phyloP scores from a whole-genome alignment of 306 rosid species.

The Spatholobus suberectus region DNA sequence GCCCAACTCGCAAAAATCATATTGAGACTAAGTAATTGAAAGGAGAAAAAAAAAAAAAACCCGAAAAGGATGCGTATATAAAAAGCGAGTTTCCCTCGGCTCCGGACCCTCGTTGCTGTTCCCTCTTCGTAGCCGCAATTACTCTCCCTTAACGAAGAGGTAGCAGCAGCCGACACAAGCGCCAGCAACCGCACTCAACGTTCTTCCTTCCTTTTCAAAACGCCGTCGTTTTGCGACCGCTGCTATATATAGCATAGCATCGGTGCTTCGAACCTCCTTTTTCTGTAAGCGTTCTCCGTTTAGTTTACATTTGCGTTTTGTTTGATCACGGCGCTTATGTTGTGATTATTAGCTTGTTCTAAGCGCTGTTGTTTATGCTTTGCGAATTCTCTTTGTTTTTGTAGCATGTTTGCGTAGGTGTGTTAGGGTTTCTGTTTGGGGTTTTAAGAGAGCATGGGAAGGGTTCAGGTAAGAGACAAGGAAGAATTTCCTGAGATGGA shows the following conservation, averaged over 20 bases:
- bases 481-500: slow-evolving; percentile 50
- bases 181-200: too few relatives aligned
- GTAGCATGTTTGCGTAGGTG: background rate
- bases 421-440: background rate
- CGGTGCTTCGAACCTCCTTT: background rate
- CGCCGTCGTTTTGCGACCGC: background rate
- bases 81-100: background rate
- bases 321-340: background rate
- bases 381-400: background rate
- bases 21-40: background rate
- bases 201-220: background rate
- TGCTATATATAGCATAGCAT: background rate
- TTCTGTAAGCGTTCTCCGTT: background rate
- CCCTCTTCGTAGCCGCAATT: slow-evolving; percentile 19
- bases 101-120: slow-evolving; percentile 14
- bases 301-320: background rate
- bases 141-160: background rate
- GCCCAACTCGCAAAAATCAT: too few relatives aligned
- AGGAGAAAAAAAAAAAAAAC: background rate
- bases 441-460: background rate
- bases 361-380: too few relatives aligned
- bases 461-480: background rate
- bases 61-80: background rate
- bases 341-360: background rate
- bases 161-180: background rate